phyloP scores from a whole-genome alignment of 2,329 filamentous ascomycete genomes.

The Apiospora malaysiana region DNA sequence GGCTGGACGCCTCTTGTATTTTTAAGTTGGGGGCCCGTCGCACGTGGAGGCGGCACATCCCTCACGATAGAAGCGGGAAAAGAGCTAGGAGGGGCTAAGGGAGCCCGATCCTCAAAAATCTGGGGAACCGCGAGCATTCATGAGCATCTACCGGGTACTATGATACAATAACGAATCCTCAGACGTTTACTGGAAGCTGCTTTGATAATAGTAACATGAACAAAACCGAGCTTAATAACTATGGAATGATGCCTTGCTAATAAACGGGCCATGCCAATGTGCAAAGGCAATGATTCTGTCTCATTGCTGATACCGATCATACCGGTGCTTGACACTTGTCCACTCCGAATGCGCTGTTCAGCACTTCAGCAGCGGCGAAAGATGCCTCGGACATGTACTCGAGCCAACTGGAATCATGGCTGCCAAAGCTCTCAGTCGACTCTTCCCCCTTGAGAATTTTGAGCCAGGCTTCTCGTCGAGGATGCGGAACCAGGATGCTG shows the following conservation, averaged over 20 bases:
- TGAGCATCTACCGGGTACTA: too few relatives aligned
- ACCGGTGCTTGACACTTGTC: background rate
- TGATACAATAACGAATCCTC: too few relatives aligned
- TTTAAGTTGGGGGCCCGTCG: background rate
- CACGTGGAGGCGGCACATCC: background rate
- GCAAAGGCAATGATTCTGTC: background rate
- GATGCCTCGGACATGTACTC: conserved; percentile 4
- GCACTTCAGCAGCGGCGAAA: background rate
- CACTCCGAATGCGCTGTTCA: background rate
- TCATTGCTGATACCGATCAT: background rate
- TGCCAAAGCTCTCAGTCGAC: background rate
- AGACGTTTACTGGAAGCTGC: too few relatives aligned
- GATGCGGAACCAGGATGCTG: conserved; percentile 30
- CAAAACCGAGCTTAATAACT: too few relatives aligned
- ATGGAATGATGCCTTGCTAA: background rate
- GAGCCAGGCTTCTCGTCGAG: conserved; percentile 31
- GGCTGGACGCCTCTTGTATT: background rate
- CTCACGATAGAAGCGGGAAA: background rate
- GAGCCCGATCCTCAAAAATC: too few relatives aligned
- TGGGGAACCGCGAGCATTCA: too few relatives aligned
- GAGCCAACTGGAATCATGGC: background rate
- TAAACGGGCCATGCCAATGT: background rate
- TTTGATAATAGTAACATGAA: too few relatives aligned
- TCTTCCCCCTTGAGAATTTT: background rate
- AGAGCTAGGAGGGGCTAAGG: background rate